Base-by-base conservation (phyloP, 2,329 filamentous ascomycete genomes). In the Lachnum nothofagi region DNA sequence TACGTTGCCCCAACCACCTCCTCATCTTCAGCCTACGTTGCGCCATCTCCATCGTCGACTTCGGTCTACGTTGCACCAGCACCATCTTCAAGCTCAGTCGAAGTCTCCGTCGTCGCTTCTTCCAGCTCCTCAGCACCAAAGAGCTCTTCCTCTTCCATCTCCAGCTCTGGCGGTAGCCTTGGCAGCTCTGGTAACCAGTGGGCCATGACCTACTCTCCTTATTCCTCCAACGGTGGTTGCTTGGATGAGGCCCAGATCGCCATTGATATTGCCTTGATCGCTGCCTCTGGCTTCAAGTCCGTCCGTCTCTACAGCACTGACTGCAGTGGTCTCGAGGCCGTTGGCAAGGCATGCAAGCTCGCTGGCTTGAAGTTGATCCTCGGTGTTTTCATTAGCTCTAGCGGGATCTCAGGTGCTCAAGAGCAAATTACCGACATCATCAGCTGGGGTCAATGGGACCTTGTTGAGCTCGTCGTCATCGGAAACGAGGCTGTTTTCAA, bases 401-500 rank as follows among this genome's bases (percentile, higher is more conserved):
- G 83, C 65, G 65, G 65, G 59, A 72, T 72, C 63, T 72, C 78
- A 49, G 80, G 78, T 48, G 83, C 89, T 59, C 73, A 47, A 12
- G 38, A 54, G 12, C 91, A 97, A 77, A 77, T 96, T 52, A 70
- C 76, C 25, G 79, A 81, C 53, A 86, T 96, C 68, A 75, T 80
- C 68, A 62, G 68, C 52, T 95, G 89, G 82, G 79, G 71, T 54
- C 70, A 86, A 68, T 95, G 85, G 83, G 77, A 37, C 53, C 67
- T 87, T 42, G 85, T 95, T 58, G 79, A 86, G 65, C 80, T 95
- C 62, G 75, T 95, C 57, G 85, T 93, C 25, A 79, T 95, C 58
- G 91, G 89, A 70, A 97, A 97, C 77, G 91, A 97, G 78, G 84
- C 86, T 60, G 73, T 95, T 68, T 86, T 88, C 76, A 82, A 86